Percentiles rank a stretch among this genome's conserved stretches.
Conservation (phyloP, 176 grass and related monocot species). For the Tillandsia fasciculata region DNA sequence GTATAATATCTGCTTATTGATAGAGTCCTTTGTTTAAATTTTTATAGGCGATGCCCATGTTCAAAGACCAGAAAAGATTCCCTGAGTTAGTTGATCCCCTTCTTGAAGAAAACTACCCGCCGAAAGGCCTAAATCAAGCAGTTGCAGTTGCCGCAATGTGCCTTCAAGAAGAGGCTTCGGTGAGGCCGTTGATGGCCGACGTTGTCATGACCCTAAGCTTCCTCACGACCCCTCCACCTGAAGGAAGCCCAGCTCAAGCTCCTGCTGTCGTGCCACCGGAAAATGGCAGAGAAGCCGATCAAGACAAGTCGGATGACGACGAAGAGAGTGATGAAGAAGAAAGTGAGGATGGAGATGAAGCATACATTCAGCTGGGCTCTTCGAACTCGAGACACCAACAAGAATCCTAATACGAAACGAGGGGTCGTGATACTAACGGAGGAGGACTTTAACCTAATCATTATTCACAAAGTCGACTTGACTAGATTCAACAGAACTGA, state of each 20-base stretch:
- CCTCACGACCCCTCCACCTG: constrained; percentile 32
- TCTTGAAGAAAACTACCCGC: constrained; percentile 45
- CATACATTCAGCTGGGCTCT: too few relatives aligned
- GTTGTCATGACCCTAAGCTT: constrained; percentile 83
- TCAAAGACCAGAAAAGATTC: constrained; percentile 83
- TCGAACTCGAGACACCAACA: too few relatives aligned
- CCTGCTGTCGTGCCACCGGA: constrained; percentile 6
- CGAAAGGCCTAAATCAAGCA: constrained; percentile 73
- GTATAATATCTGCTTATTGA: neutral
- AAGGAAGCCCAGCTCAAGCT: constrained; percentile 10
- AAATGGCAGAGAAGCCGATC: constrained; percentile 3
- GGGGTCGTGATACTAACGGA: too few relatives aligned
- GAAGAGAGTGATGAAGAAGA: neutral
- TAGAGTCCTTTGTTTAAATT: neutral
- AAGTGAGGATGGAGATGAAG: too few relatives aligned
- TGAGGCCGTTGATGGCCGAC: constrained; percentile 69
- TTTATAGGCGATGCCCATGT: constrained; percentile 67
- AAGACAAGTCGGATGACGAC: neutral
- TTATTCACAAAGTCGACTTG: too few relatives aligned
- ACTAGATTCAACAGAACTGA: too few relatives aligned
- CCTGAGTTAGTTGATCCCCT: constrained; percentile 75
- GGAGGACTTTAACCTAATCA: too few relatives aligned
- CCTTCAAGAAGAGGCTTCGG: constrained; percentile 77
- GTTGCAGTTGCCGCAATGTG: constrained; percentile 94
- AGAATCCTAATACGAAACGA: too few relatives aligned